phyloP scores from a whole-genome alignment of 495 filamentous ascomycete species.

The Penicillium verhagenii region DNA sequence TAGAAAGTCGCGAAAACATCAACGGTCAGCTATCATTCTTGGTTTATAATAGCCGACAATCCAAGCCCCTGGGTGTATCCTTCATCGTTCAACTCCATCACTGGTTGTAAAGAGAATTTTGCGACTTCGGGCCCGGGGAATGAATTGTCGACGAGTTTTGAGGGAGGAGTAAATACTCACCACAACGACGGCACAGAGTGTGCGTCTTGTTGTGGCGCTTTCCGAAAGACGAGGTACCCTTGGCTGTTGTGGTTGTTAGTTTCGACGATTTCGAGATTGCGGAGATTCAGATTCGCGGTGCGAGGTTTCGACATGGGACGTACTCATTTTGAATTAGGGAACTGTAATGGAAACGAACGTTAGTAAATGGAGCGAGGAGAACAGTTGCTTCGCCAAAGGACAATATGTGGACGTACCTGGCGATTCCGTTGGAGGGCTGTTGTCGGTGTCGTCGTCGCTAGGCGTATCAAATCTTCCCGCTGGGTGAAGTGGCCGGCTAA shows the following conservation, averaged over 20 bases:
- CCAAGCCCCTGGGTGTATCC: conserved; percentile 13
- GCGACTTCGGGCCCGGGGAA: conserved; percentile 21
- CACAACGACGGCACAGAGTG: conserved; percentile 98
- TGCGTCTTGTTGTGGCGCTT: conserved; percentile 99
- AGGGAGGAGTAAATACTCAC: conserved; percentile 58
- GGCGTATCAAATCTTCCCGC: conserved; percentile 45
- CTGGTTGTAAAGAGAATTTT: conserved; percentile 22
- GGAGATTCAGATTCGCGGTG: conserved; percentile 23
- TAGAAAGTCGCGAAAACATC: conserved; percentile 39
- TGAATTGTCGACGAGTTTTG: conserved; percentile 15
- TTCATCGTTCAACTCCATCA: conserved; percentile 17
- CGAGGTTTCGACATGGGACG: conserved; percentile 35
- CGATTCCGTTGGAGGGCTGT: conserved; percentile 53
- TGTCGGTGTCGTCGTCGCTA: conserved; percentile 52
- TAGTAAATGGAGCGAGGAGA: conserved; percentile 9
- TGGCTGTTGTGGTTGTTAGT: conserved; percentile 60
- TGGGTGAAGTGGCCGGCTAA: conserved; percentile 38
- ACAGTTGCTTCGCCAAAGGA: background rate
- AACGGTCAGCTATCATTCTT: conserved; percentile 26
- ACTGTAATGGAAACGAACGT: conserved; percentile 28
- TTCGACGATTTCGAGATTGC: conserved; percentile 29
- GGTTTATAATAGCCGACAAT: background rate
- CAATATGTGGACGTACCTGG: conserved; percentile 40
- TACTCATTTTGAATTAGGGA: conserved; percentile 69
- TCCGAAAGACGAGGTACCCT: conserved; percentile 96